phyloP scores from a whole-genome alignment of 2,329 filamentous ascomycete genomes.

The Aspergillus pseudoviridinutans region DNA sequence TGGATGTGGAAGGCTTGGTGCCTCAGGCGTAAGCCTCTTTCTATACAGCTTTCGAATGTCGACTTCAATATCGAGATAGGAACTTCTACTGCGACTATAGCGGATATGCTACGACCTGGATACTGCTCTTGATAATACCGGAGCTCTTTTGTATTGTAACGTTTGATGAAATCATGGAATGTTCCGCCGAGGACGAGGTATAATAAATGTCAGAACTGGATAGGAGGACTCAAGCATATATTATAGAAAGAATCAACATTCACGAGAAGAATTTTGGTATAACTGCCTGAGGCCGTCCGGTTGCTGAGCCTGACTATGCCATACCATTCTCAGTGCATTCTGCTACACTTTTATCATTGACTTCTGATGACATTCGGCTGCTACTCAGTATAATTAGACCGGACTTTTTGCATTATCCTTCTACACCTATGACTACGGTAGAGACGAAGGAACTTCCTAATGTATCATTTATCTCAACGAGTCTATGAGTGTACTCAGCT shows the following conservation, averaged over 20 bases:
- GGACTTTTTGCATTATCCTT: no score
- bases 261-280: not conserved
- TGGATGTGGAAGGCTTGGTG: not conserved
- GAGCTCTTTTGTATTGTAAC: not conserved
- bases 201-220: not conserved
- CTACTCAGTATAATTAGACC: not conserved
- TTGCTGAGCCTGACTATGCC: no score
- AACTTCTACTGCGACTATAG: not conserved
- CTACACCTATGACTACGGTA: not conserved
- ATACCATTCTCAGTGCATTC: not conserved
- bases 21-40: not conserved
- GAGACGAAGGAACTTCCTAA: not conserved
- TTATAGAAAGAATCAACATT: not conserved
- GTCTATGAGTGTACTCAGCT: conserved; percentile 9
- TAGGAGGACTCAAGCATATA: not conserved
- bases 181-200: not conserved
- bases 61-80: not conserved
- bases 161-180: not conserved
- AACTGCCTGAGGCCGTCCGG: not conserved
- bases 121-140: not conserved
- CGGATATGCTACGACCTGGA: not conserved
- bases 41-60: not conserved
- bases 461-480: conserved; percentile 12
- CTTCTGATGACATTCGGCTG: not conserved
- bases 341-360: not conserved